Evolutionary conservation across 805 yeast species (phyloP).

Genomic region (Candida qinlingensis): DNA sequence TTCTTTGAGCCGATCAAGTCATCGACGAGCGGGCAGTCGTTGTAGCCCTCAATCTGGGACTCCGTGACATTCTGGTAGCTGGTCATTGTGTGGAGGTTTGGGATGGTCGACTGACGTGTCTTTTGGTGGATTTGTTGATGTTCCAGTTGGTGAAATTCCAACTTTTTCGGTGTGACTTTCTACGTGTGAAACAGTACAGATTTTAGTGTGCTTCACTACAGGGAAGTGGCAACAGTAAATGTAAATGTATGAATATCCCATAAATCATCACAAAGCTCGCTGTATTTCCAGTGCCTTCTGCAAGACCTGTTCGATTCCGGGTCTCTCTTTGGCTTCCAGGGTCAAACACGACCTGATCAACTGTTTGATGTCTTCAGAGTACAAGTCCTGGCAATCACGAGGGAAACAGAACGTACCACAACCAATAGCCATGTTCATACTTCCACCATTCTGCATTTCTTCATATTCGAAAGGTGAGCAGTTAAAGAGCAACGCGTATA

Average conservation of each 20-base stretch:
- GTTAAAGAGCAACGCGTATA: conserved; percentile 73
- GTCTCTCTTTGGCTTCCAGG: conserved; percentile 57
- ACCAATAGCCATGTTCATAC: conserved; percentile 64
- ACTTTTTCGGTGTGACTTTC: no score
- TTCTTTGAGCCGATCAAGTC: conserved; percentile 6
- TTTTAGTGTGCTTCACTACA: not conserved
- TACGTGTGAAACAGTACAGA: no score
- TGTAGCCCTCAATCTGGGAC: conserved; percentile 37
- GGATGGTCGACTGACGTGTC: not conserved
- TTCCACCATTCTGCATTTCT: conserved; percentile 78
- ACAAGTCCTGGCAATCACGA: conserved; percentile 25
- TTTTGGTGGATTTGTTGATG: not conserved
- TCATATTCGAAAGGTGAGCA: conserved; percentile 84
- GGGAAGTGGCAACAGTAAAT: no score
- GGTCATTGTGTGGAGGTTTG: not conserved
- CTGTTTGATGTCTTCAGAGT: conserved; percentile 49
- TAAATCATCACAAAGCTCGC: conserved; percentile 1
- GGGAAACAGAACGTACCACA: conserved; percentile 41
- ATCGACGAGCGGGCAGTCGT: conserved; percentile 35
- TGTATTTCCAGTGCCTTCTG: conserved; percentile 42
- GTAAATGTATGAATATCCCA: not conserved
- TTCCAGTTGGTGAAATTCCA: no score
- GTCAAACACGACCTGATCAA: conserved; percentile 57
- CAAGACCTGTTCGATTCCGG: conserved; percentile 55
- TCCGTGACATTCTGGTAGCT: conserved; percentile 35